Conservation (phyloP, 2,329 filamentous ascomycete genomes). For the Trichoderma hamatum region DNA sequence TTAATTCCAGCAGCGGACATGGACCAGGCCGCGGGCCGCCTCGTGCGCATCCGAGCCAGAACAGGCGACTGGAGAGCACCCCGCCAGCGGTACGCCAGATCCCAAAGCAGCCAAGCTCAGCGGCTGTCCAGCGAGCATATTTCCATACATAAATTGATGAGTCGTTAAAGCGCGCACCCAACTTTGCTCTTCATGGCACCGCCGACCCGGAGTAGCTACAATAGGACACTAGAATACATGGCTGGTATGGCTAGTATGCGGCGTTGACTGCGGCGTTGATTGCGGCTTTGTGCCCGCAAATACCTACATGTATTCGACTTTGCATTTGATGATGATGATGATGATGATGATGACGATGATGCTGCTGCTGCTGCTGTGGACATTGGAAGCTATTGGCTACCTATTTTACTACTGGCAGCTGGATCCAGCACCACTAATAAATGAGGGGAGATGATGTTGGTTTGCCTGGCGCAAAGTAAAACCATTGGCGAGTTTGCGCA, state of each 20-base stretch:
- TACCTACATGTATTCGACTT: neutral
- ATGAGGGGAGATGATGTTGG: neutral
- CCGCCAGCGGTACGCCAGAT: neutral
- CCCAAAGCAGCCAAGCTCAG: constrained; percentile 5
- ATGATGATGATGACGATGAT: too few species aligned
- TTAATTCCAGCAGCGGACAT: constrained; percentile 17
- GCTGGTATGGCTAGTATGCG: too few species aligned
- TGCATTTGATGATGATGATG: neutral
- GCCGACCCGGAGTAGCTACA: neutral
- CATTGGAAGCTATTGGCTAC: neutral
- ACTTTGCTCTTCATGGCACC: neutral
- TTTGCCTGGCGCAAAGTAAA: neutral
- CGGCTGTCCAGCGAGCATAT: neutral
- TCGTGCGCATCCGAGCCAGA: constrained; percentile 19
- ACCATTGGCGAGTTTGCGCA: neutral
- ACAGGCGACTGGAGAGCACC: neutral
- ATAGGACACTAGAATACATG: neutral
- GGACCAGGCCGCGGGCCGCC: constrained; percentile 6
- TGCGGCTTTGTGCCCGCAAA: neutral
- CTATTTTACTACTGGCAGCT: neutral
- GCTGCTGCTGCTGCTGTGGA: too few species aligned
- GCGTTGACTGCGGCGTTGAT: too few species aligned
- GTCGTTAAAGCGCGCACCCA: neutral
- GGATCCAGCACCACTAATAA: neutral
- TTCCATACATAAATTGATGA: neutral